Percentiles rank a stretch among this genome's conserved stretches.
These are phyloP conservation scores for Dictyostelium citrinum DNA, from an alignment of 78 protist genomes.

Conservation along the genomic window DNA sequence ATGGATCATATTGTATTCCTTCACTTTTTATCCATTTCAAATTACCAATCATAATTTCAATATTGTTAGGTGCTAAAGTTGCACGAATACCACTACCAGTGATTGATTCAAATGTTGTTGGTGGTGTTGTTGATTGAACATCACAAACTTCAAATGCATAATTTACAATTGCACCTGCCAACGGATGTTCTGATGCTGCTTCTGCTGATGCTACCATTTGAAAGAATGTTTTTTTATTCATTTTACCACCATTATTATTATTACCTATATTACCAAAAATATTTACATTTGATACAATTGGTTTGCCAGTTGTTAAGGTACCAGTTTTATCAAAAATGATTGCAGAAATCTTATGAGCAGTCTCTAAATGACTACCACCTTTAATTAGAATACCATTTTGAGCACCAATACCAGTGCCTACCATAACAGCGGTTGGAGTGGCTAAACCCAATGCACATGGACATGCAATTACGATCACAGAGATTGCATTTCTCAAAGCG, in stretches of 20 bases:
- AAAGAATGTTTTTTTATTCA: slow-evolving; percentile 48
- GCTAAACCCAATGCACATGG: slow-evolving; percentile 97
- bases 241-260: not conserved
- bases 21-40: slow-evolving; percentile 24
- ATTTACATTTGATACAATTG: slow-evolving; percentile 57
- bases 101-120: slow-evolving; percentile 25
- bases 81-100: slow-evolving; percentile 77
- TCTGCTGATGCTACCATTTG: slow-evolving; percentile 79
- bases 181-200: slow-evolving; percentile 87
- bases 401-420: slow-evolving; percentile 94
- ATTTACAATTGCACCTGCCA: slow-evolving; percentile 85
- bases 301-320: slow-evolving; percentile 92
- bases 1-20: not conserved
- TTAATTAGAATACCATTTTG: slow-evolving; percentile 90
- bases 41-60: slow-evolving; percentile 55
- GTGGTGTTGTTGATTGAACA: slow-evolving; percentile 9
- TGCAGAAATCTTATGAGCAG: slow-evolving; percentile 67
- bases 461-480: slow-evolving; percentile 94
- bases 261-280: not conserved
- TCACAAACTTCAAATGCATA: slow-evolving; percentile 66
- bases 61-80: not conserved
- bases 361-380: slow-evolving; percentile 90
- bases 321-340: slow-evolving; percentile 95
- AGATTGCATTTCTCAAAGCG: slow-evolving; percentile 84
- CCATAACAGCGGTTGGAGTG: slow-evolving; percentile 97